Evolutionary conservation across 495 filamentous ascomycete species (phyloP), one percentile per base, ranked within the genome.

Genomic region (Penicillium paradoxum): DNA sequence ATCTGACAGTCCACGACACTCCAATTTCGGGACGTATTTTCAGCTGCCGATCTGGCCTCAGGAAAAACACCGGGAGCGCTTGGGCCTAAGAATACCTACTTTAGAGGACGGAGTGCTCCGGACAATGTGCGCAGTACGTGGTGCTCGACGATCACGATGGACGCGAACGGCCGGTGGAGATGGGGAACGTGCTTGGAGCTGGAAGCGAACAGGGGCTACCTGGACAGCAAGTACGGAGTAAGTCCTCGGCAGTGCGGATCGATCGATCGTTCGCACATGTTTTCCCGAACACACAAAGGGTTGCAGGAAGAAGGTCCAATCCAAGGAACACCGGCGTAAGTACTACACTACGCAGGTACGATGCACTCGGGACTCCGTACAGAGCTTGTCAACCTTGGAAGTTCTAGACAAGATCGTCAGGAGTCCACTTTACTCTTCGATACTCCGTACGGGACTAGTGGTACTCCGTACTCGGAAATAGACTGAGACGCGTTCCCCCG

Each of bases 381-480:
- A 27, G 24, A 27, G 24, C 24, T 27, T 7, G 24, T 27, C 7
- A 27, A 27, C 7, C 3, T 27, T 3, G 7, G 3, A 30, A 18
- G 27, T 51, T 51, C 49, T 51, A 51, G 49, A 44, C 41, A 14
- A 51, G 49, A 51, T 51, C 49, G 38, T 51, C 49, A 37, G 45
- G 45, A 48, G 45, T 48, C 45, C 45, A 34, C 45, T 48, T 48
- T 25, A 36, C 32, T 21, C 10, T 27, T 9, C 32, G 7, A 49
- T 49, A 49, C 46, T 38, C 46, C 29, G 8, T 3, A 6, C 11
- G n/a, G n/a, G 15, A 49, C 46, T 45, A 45, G 43, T 18, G 43
- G 41, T 44, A 44, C 24, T 13, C 14, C 17, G 22, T 27, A 21
- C 40, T 25, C 17, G 5, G 29, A 33, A 45, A 33, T 33, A 33